Conservation (phyloP, 1,284 basidiomycete species). For the Porodaedalea pini region DNA sequence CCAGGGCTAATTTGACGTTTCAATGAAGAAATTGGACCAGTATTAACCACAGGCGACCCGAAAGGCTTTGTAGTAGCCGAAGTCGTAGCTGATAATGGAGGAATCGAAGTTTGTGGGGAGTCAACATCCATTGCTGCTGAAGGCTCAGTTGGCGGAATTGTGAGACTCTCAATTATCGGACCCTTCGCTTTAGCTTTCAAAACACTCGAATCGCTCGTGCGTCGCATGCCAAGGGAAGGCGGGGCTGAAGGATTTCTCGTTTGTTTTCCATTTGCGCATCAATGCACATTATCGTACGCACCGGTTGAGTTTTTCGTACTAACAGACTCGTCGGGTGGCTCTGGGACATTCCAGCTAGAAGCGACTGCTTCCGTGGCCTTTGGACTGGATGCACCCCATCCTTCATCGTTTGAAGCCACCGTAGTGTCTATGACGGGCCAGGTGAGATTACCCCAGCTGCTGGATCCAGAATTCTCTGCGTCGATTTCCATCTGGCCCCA, state of each 20-base stretch:
- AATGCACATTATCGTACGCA: background rate
- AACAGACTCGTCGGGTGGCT: background rate
- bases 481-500: background rate
- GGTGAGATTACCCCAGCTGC: background rate
- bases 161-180: background rate
- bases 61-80: background rate
- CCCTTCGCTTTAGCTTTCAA: background rate
- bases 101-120: background rate
- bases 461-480: background rate
- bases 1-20: background rate
- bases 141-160: background rate
- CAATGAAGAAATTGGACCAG: background rate
- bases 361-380: background rate
- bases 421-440: too few species aligned
- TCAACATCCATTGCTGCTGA: background rate
- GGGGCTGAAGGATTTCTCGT: background rate
- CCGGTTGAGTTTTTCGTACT: background rate
- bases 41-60: background rate
- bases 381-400: background rate
- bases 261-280: background rate
- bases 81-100: background rate
- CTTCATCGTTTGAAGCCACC: background rate
- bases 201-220: background rate
- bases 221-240: background rate
- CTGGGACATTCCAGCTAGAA: background rate